Evolutionary conservation across 1,284 basidiomycete genomes (phyloP).

Genomic region (Apiotrichum laibachii): DNA sequence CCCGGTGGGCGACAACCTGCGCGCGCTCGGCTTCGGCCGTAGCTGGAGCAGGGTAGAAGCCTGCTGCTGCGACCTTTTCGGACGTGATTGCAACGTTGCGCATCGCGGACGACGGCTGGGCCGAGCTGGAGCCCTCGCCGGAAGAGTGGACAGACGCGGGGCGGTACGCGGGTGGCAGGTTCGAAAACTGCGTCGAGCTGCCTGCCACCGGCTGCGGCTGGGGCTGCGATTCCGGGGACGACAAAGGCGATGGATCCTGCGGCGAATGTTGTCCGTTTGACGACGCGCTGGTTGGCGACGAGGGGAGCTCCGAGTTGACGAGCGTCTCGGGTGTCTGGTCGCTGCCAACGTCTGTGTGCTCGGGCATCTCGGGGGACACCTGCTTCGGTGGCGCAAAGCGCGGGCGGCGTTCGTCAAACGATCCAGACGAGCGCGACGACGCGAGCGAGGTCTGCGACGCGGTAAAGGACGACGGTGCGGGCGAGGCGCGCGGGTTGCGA

Average conservation of each 20-base stretch:
- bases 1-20: slow-evolving; percentile 36
- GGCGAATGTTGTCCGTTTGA: not conserved
- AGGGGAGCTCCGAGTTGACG: slow-evolving; percentile 1
- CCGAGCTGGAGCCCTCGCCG: slow-evolving; percentile 5
- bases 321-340: slow-evolving; percentile 1
- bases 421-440: not conserved
- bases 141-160: slow-evolving; percentile 37
- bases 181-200: slow-evolving; percentile 9
- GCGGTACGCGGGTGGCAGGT: slow-evolving; percentile 48
- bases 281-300: slow-evolving; percentile 3
- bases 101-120: slow-evolving; percentile 9
- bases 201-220: not conserved
- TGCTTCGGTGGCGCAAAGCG: no score
- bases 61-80: slow-evolving; percentile 45
- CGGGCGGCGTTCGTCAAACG: not conserved
- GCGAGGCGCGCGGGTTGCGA: slow-evolving; percentile 1
- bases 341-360: slow-evolving; percentile 2
- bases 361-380: not conserved
- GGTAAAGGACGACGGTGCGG: slow-evolving; percentile 4
- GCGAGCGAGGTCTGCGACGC: slow-evolving; percentile 2
- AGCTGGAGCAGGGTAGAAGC: slow-evolving; percentile 50
- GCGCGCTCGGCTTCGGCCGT: slow-evolving; percentile 47
- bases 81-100: slow-evolving; percentile 6
- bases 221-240: not conserved
- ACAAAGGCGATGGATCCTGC: not conserved